phyloP scores from a whole-genome alignment of 768 basidiomycete genomes.

The Fomitopsis serialis region DNA sequence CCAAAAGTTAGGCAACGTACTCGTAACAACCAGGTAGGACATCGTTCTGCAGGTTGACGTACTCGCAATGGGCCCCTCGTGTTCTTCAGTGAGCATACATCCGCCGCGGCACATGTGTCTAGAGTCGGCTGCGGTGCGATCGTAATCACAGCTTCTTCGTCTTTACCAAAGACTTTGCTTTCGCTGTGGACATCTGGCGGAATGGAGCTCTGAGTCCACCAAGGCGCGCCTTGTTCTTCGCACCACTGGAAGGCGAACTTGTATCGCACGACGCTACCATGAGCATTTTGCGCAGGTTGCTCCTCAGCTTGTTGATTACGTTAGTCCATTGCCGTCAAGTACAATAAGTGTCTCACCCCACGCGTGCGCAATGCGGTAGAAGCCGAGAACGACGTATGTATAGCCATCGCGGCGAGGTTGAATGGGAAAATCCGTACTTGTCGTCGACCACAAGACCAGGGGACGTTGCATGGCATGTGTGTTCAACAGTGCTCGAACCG shows the following conservation, averaged over 20 bases:
- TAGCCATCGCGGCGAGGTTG: constrained; percentile 47
- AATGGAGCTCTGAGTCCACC: constrained; percentile 31
- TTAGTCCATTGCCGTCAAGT: too few species aligned
- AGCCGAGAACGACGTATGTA: constrained; percentile 56
- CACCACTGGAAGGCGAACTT: constrained; percentile 89
- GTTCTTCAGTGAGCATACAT: too few species aligned
- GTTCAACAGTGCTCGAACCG: constrained; percentile 61
- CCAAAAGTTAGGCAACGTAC: too few species aligned
- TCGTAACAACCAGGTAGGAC: too few species aligned
- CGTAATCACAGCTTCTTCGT: too few species aligned
- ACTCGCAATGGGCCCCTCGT: too few species aligned
- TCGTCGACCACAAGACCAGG: constrained; percentile 70
- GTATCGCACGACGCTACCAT: constrained; percentile 59
- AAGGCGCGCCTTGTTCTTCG: constrained; percentile 55
- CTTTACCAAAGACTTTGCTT: too few species aligned
- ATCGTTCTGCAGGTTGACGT: too few species aligned
- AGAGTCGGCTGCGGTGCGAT: too few species aligned
- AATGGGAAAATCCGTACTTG: constrained; percentile 72
- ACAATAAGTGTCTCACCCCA: constrained; percentile 48
- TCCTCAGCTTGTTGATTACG: constrained; percentile 47
- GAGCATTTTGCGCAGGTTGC: constrained; percentile 41
- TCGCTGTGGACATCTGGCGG: too few species aligned
- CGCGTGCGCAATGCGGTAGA: constrained; percentile 64
- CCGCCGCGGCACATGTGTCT: too few species aligned
- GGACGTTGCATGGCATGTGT: constrained; percentile 53